Evolutionary conservation across 805 yeast species (phyloP).

Genomic region (Candida adriatica): DNA sequence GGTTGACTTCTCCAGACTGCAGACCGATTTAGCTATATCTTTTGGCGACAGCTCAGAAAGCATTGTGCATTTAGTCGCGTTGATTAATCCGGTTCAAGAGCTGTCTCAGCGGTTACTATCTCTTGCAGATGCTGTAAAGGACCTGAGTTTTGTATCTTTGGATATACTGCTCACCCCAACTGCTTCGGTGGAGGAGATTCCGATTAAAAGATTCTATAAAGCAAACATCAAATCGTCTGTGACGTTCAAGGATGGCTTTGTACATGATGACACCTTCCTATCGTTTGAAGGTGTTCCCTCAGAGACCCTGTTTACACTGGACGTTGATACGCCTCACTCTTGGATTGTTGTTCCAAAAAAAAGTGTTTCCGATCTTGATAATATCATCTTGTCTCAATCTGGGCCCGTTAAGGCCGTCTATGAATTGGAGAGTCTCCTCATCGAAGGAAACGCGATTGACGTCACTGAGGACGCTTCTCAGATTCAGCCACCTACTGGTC

Average conservation of each 20-base stretch:
- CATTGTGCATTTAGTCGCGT: conserved; percentile 47
- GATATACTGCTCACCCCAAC: conserved; percentile 56
- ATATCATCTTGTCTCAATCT: conserved; percentile 38
- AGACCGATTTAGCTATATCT: conserved; percentile 18
- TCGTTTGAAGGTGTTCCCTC: conserved; percentile 44
- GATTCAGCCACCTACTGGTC: conserved; percentile 18
- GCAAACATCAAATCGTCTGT: conserved; percentile 34
- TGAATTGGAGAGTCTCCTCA: conserved; percentile 44
- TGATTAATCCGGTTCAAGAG: conserved; percentile 71
- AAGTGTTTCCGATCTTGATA: conserved; percentile 55
- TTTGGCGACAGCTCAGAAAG: conserved; percentile 24
- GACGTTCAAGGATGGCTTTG: conserved; percentile 23
- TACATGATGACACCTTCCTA: conserved; percentile 24
- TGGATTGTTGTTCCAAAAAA: conserved; percentile 60
- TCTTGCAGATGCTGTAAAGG: conserved; percentile 35
- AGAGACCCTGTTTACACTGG: conserved; percentile 44
- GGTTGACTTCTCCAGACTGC: conserved; percentile 34
- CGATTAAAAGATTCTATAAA: conserved; percentile 54
- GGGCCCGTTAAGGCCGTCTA: conserved; percentile 37
- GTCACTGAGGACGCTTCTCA: conserved; percentile 21
- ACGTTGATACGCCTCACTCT: conserved; percentile 51
- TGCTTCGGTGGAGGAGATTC: conserved; percentile 31
- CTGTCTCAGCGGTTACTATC: conserved; percentile 56
- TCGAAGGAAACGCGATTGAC: conserved; percentile 68
- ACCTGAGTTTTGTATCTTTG: conserved; percentile 44